Evolutionary conservation across 148 eudicot species (phyloP), one percentile per base, ranked within the genome.

Genomic region (Rhododendron simsii): DNA sequence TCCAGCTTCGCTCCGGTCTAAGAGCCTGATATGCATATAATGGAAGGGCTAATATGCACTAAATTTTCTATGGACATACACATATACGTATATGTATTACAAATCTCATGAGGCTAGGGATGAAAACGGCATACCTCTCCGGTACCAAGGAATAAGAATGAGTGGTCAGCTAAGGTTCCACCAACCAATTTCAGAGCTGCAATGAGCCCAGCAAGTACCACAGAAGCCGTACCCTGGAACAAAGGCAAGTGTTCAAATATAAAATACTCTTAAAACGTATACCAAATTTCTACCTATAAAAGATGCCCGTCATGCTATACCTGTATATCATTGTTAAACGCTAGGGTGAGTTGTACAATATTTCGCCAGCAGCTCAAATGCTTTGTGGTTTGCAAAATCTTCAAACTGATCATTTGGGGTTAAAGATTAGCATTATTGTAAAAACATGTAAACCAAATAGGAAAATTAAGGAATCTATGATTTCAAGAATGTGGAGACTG

Each of bases 331-430:
- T 95, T 95, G 81, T 95, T 96, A 89, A 96, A 96, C 59, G 91
- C 95, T 71, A 96, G 95, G 95, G 90, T 95, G 99, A 74, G 91
- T 87, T 39, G 87, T 88, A 82, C 93, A 91, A 89, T 95, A 95
- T 87, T 90, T 94, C n/a, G 87, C 89, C 85, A 96, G 91, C 90
- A 96, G 86, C 86, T 91, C 94, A 81, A 95, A 95, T 18, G 99
- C 98, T 79, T 95, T 94, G 86, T 95, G 99, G 92, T 96, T 96
- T 80, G 96, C 99, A 86, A 96, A 95, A 89, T 96, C 96, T 92
- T 96, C 99, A 88, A 95, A 96, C 98, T 96, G 91, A 35, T 83
- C 39, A 85, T 81, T 28, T 51, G 3, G 23, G 83, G 21, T 26
- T 41, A 80, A 75, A 57, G 14, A 83, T 87, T 65, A 86, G 76